phyloP scores from a whole-genome alignment of 306 rosid genomes.

The Trifolium dubium region DNA sequence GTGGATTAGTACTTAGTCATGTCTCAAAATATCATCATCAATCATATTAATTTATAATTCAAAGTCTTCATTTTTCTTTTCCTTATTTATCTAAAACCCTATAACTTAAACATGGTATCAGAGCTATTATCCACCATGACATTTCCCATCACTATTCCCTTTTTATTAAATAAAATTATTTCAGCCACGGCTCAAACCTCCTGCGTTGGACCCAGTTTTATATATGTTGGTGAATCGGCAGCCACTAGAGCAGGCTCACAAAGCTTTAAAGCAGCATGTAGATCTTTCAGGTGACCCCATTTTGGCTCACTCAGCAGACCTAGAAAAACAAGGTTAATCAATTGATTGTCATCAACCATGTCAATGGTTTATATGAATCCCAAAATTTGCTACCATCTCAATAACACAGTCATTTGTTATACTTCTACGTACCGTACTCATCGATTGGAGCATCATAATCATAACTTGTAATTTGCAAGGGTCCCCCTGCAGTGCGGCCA shows the following conservation, averaged over 20 bases:
- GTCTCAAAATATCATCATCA: not conserved
- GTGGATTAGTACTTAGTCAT: slow-evolving; percentile 3
- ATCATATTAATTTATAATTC: not conserved
- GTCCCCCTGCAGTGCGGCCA: slow-evolving; percentile 97
- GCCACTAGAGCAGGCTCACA: slow-evolving; percentile 94
- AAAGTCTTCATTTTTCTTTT: slow-evolving; percentile 7
- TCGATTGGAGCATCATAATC: slow-evolving; percentile 99
- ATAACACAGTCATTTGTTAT: slow-evolving; percentile 17
- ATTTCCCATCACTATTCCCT: not conserved
- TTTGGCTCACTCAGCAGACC: slow-evolving; percentile 89
- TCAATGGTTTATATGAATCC: slow-evolving; percentile 37
- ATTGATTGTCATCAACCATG: slow-evolving; percentile 18
- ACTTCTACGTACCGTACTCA: slow-evolving; percentile 77
- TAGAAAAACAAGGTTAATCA: slow-evolving; percentile 46
- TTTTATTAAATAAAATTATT: slow-evolving; percentile 9
- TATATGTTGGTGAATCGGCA: slow-evolving; percentile 69
- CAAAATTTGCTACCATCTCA: slow-evolving; percentile 29
- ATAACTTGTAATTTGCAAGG: slow-evolving; percentile 91
- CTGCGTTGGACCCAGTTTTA: slow-evolving; percentile 88
- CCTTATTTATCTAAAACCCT: not conserved
- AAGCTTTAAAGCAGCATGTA: slow-evolving; percentile 89
- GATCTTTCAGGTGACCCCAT: slow-evolving; percentile 97
- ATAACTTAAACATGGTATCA: slow-evolving; percentile 1
- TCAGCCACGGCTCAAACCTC: slow-evolving; percentile 68
- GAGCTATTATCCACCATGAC: not conserved